Conservation (phyloP, 148 eudicot species). For the Rhododendron mucronatum region DNA sequence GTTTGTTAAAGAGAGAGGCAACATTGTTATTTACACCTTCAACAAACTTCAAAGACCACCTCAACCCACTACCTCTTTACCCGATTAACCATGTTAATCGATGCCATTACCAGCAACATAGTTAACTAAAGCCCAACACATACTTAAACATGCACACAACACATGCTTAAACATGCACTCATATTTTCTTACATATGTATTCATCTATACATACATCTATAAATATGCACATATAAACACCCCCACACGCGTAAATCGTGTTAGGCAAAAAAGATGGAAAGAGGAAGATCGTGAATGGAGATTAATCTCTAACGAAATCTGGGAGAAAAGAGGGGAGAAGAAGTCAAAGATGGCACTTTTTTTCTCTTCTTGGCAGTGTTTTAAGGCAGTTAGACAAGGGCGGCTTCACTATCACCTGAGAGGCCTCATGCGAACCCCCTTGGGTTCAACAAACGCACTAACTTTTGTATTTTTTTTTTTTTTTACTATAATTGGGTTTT, state of each 20-base stretch:
- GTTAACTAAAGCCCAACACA: background rate
- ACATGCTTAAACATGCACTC: background rate
- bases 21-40: too few relatives aligned
- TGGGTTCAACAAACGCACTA: background rate
- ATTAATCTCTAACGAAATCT: too few relatives aligned
- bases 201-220: background rate
- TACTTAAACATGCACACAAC: background rate
- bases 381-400: background rate
- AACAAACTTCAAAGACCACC: background rate
- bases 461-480: too few relatives aligned
- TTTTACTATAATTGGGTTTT: background rate
- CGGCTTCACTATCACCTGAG: background rate
- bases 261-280: too few relatives aligned
- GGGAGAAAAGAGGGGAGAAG: background rate
- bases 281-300: background rate
- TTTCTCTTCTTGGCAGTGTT: background rate
- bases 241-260: background rate
- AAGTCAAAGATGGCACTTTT: background rate
- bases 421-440: background rate
- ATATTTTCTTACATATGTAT: background rate
- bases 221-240: background rate
- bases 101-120: background rate
- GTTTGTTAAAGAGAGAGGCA: too few relatives aligned
- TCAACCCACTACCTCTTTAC: background rate
- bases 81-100: background rate